Conservation (phyloP, 768 basidiomycete species). For the Leccinum boreale region DNA sequence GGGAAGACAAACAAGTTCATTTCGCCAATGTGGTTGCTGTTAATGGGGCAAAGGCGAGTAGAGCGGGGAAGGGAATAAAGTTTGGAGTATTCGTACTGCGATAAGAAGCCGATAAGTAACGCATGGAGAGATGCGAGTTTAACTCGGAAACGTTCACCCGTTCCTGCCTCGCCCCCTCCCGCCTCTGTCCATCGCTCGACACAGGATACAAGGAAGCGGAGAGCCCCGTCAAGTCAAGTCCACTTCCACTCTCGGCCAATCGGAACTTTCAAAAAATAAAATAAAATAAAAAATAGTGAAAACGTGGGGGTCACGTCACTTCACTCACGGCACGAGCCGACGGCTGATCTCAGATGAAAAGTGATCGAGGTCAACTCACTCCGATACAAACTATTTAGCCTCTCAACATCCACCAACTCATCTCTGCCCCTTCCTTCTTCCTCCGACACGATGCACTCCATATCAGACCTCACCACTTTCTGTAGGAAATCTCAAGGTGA, state of each 20-base stretch:
- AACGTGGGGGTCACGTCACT: slow-evolving; percentile 25
- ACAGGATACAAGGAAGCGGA: not conserved
- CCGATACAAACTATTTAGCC: slow-evolving; percentile 11
- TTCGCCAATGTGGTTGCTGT: slow-evolving; percentile 19
- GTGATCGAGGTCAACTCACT: slow-evolving; percentile 10
- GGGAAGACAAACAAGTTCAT: slow-evolving; percentile 20
- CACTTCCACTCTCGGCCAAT: not conserved
- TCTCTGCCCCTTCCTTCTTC: slow-evolving; percentile 5
- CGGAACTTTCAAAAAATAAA: not conserved
- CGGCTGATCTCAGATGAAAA: slow-evolving; percentile 28
- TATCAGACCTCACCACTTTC: slow-evolving; percentile 86
- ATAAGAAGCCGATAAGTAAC: slow-evolving; percentile 23
- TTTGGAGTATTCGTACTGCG: slow-evolving; percentile 18
- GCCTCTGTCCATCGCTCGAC: not conserved
- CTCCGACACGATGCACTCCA: slow-evolving; percentile 57
- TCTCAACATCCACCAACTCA: slow-evolving; percentile 7
- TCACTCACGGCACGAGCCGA: slow-evolving; percentile 18
- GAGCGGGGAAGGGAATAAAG: slow-evolving; percentile 23
- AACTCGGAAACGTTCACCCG: not conserved
- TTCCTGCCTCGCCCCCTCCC: slow-evolving; percentile 1
- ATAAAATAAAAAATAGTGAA: too few relatives aligned
- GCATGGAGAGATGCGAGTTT: not conserved
- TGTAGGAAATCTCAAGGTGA: slow-evolving; percentile 81
- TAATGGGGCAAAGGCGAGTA: slow-evolving; percentile 16
- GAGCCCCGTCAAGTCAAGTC: too few relatives aligned